Conservation (phyloP, 208 protist genomes). For the Porcisia hertigi region DNA sequence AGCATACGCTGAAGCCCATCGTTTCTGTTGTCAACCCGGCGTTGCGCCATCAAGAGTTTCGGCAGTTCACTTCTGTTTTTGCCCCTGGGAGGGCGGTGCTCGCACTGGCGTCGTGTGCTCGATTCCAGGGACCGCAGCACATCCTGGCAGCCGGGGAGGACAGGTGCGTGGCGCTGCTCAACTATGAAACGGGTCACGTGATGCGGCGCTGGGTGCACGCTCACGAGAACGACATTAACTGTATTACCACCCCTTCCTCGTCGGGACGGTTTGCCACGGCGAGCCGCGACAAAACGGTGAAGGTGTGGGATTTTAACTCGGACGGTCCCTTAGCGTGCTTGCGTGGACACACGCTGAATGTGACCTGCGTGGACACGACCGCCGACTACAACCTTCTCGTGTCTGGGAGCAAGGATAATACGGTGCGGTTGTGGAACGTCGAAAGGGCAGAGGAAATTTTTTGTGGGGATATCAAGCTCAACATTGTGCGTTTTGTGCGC, state of each 20-base stretch:
- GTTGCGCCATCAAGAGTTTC: slow-evolving; percentile 43
- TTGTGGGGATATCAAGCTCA: slow-evolving; percentile 70
- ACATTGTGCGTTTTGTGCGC: slow-evolving; percentile 73
- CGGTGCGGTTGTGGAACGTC: slow-evolving; percentile 74
- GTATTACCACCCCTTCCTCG: slow-evolving; percentile 48
- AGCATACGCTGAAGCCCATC: slow-evolving; percentile 52
- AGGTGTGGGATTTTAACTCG: slow-evolving; percentile 58
- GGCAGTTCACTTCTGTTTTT: slow-evolving; percentile 61
- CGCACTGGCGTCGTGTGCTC: slow-evolving; percentile 59
- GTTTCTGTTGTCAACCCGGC: slow-evolving; percentile 37
- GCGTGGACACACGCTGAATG: slow-evolving; percentile 60
- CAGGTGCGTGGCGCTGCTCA: slow-evolving; percentile 54
- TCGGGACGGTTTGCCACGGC: slow-evolving; percentile 55
- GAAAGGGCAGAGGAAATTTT: slow-evolving; percentile 51
- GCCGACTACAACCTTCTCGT: slow-evolving; percentile 35
- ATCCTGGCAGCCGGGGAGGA: slow-evolving; percentile 63
- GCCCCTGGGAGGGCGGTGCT: slow-evolving; percentile 31
- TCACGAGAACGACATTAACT: slow-evolving; percentile 62
- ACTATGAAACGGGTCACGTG: slow-evolving; percentile 73
- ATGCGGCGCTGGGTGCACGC: slow-evolving; percentile 51
- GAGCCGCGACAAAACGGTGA: slow-evolving; percentile 64
- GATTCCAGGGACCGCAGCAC: slow-evolving; percentile 41
- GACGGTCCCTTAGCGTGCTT: slow-evolving; percentile 44
- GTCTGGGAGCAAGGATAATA: slow-evolving; percentile 82
- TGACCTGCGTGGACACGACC: slow-evolving; percentile 51